Evolutionary conservation across 768 basidiomycete genomes (phyloP).

Genomic region (Austroboletus festivus): DNA sequence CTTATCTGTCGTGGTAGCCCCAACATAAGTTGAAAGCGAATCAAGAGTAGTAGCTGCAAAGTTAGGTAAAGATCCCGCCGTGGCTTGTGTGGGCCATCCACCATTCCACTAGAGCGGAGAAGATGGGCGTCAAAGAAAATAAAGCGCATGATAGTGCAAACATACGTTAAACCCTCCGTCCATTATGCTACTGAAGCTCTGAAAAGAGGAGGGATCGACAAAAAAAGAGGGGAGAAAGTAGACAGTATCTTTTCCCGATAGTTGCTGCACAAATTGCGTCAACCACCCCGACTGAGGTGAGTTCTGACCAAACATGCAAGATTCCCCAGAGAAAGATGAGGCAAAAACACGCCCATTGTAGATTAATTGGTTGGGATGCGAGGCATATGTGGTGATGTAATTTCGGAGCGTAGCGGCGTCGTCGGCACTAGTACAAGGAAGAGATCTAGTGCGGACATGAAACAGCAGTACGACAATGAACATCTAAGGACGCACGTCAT

Average conservation of each 20-base stretch:
- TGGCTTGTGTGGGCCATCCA: constrained; percentile 72
- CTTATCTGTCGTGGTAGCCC: constrained; percentile 50
- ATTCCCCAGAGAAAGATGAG: constrained; percentile 70
- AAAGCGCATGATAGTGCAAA: constrained; percentile 8
- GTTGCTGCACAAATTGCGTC: constrained; percentile 46
- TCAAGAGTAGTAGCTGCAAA: constrained; percentile 17
- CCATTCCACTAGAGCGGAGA: constrained; percentile 65
- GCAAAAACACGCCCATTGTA: constrained; percentile 50
- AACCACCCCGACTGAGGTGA: constrained; percentile 55
- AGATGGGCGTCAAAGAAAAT: constrained; percentile 7
- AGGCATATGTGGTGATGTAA: constrained; percentile 51
- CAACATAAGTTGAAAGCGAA: constrained; percentile 37
- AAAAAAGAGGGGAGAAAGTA: constrained; percentile 74
- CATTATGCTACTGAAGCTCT: constrained; percentile 45
- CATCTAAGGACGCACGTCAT: constrained; percentile 53
- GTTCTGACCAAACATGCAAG: constrained; percentile 61
- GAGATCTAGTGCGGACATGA: constrained; percentile 36
- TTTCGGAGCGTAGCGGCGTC: constrained; percentile 51
- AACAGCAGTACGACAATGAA: neutral
- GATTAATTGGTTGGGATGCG: constrained; percentile 58
- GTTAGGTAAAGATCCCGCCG: constrained; percentile 16
- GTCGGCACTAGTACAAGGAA: constrained; percentile 47
- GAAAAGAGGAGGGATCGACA: constrained; percentile 48
- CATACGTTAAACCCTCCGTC: constrained; percentile 61
- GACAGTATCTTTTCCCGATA: constrained; percentile 44